A percentile compares a stretch with the other conserved stretches of the same genome.
phyloP scores from a whole-genome alignment of 2,329 filamentous ascomycete genomes.

The Trichoderma aggressivum region DNA sequence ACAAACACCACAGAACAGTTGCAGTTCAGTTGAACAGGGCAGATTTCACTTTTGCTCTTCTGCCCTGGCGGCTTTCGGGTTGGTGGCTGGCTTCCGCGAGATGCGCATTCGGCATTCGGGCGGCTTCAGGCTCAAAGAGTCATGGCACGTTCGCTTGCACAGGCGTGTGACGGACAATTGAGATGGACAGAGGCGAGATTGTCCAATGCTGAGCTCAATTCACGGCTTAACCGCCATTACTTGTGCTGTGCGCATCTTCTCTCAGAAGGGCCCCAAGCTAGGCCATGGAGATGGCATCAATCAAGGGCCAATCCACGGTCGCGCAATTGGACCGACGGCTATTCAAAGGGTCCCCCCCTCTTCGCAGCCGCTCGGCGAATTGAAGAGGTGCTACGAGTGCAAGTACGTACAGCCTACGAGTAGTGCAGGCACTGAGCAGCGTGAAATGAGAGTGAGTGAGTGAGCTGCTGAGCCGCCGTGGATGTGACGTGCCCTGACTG shows the following conservation, averaged over 20 bases:
- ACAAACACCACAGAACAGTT: not conserved
- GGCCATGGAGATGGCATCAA: constrained; percentile 5
- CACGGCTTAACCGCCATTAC: constrained; percentile 3
- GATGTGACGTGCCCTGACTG: constrained; percentile 20
- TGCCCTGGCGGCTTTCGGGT: not conserved
- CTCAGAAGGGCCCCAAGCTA: not conserved
- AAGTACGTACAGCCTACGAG: not conserved
- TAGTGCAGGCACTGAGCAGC: not conserved
- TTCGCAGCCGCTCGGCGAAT: constrained; percentile 15
- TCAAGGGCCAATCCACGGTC: not conserved
- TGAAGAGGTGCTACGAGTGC: not conserved
- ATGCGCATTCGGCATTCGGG: not conserved
- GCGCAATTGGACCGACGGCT: constrained; percentile 16
- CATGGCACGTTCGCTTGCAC: constrained; percentile 12
- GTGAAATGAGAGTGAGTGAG: not conserved
- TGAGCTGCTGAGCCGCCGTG: constrained; percentile 17
- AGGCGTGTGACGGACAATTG: constrained; percentile 5
- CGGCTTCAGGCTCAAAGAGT: not conserved
- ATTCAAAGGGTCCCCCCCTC: constrained; percentile 16
- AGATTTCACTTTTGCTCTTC: not conserved
- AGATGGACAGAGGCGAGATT: constrained; percentile 1
- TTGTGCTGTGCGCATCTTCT: not conserved
- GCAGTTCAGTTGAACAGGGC: not conserved
- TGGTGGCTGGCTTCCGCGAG: not conserved
- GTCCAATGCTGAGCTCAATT: constrained; percentile 1